Conservation (phyloP, 2,329 filamentous ascomycete genomes). For the Septoria petroselini region DNA sequence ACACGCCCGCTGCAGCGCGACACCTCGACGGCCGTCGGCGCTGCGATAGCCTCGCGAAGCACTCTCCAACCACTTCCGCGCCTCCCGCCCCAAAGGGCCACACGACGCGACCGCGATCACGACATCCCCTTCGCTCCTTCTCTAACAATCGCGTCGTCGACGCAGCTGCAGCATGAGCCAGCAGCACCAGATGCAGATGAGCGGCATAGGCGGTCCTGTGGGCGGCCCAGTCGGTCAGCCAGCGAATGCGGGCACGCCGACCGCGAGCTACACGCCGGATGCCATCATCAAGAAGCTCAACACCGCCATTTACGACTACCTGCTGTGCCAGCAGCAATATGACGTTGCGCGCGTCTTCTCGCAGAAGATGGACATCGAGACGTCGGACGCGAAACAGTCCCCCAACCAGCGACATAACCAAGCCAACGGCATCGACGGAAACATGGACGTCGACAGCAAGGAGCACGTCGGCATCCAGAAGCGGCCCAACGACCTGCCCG, state of each 20-base stretch:
- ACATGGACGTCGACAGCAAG: constrained; percentile 77
- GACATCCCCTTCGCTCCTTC: neutral
- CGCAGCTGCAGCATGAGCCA: constrained; percentile 50
- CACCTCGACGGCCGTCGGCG: neutral
- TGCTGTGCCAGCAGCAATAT: constrained; percentile 79
- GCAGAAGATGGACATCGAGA: constrained; percentile 45
- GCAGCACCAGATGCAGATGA: constrained; percentile 63
- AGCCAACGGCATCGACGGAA: constrained; percentile 65
- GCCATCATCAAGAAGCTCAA: constrained; percentile 63
- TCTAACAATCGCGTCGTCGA: constrained; percentile 11
- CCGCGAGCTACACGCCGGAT: constrained; percentile 34
- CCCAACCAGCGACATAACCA: constrained; percentile 58
- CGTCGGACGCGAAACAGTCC: constrained; percentile 55
- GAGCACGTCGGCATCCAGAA: constrained; percentile 66
- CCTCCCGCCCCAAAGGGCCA: neutral
- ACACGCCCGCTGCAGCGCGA: no score
- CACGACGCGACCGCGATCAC: neutral
- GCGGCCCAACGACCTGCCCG: constrained; percentile 74
- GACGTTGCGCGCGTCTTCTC: constrained; percentile 76
- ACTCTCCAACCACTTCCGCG: neutral
- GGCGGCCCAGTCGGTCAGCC: constrained; percentile 52
- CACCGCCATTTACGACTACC: constrained; percentile 89
- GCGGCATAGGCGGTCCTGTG: constrained; percentile 60
- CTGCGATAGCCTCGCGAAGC: neutral
- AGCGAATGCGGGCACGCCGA: constrained; percentile 33